phyloP scores from a whole-genome alignment of 345 rosid genomes.

The Bruguiera sexangula region DNA sequence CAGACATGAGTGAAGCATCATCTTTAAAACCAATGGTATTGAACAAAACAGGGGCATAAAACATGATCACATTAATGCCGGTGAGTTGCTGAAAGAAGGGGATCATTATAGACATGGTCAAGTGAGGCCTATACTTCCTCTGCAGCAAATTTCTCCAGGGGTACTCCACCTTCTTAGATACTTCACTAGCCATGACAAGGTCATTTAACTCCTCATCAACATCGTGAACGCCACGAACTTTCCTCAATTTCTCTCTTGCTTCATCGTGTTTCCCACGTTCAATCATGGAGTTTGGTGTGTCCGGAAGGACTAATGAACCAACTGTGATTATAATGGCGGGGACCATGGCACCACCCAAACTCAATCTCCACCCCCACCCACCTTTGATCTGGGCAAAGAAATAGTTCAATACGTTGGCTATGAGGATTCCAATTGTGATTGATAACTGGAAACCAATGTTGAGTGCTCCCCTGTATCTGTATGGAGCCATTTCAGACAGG shows the following conservation, averaged over 20 bases:
- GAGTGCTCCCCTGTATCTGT: slow-evolving; percentile 84
- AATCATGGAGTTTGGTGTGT: slow-evolving; percentile 93
- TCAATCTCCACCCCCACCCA: slow-evolving; percentile 94
- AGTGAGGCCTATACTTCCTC: slow-evolving; percentile 81
- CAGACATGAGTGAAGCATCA: slow-evolving; percentile 74
- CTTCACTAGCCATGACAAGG: slow-evolving; percentile 69
- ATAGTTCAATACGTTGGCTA: slow-evolving; percentile 76
- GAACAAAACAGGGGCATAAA: slow-evolving; percentile 87
- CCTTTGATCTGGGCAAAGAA: slow-evolving; percentile 80
- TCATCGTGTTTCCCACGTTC: slow-evolving; percentile 67
- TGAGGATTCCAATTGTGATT: slow-evolving; percentile 79
- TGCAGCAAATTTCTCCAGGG: slow-evolving; percentile 80
- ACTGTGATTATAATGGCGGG: slow-evolving; percentile 83
- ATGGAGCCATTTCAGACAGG: slow-evolving; percentile 97
- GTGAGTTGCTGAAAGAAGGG: slow-evolving; percentile 82
- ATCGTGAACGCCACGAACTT: slow-evolving; percentile 67
- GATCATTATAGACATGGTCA: slow-evolving; percentile 65
- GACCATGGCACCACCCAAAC: slow-evolving; percentile 93
- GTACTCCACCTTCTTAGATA: slow-evolving; percentile 60
- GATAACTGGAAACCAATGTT: slow-evolving; percentile 93
- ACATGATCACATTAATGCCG: slow-evolving; percentile 84
- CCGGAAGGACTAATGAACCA: slow-evolving; percentile 82
- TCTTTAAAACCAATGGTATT: slow-evolving; percentile 64
- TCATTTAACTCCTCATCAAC: slow-evolving; percentile 76
- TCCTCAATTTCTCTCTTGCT: slow-evolving; percentile 55